Evolutionary conservation across 495 filamentous ascomycete genomes (phyloP).

Genomic region (Astrothelium subdiscretum): DNA sequence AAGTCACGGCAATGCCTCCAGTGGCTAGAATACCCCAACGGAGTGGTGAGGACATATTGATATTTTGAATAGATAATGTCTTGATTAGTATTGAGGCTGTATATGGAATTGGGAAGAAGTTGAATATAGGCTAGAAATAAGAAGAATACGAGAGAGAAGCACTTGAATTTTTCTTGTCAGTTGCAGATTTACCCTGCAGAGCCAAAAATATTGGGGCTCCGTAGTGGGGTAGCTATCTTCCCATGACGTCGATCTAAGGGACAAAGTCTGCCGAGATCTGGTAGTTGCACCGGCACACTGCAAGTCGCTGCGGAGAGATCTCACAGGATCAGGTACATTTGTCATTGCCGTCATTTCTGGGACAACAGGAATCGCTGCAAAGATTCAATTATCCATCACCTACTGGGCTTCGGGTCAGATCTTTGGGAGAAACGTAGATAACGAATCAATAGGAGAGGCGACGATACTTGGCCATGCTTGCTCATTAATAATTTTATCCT

Average conservation of each 20-base stretch:
- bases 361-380: too few relatives aligned
- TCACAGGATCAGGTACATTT: not conserved
- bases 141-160: too few relatives aligned
- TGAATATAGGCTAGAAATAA: too few relatives aligned
- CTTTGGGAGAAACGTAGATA: too few relatives aligned
- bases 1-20: slow-evolving; percentile 65
- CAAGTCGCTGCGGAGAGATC: not conserved
- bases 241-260: not conserved
- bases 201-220: not conserved
- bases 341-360: not conserved
- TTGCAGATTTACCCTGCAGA: not conserved
- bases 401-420: too few relatives aligned
- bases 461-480: too few relatives aligned
- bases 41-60: not conserved
- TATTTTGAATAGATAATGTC: not conserved
- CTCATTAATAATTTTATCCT: too few relatives aligned
- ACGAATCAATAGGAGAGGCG: too few relatives aligned
- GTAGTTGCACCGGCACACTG: not conserved
- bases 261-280: not conserved
- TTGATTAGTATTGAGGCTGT: not conserved
- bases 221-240: not conserved
- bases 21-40: slow-evolving; percentile 43
- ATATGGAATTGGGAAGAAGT: not conserved
- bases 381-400: too few relatives aligned
- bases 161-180: not conserved